A percentile compares a stretch with the other conserved stretches of the same genome.
These are phyloP conservation scores for Russula compacta DNA, from an alignment of 768 basidiomycete genomes.

Conservation along the genomic window DNA sequence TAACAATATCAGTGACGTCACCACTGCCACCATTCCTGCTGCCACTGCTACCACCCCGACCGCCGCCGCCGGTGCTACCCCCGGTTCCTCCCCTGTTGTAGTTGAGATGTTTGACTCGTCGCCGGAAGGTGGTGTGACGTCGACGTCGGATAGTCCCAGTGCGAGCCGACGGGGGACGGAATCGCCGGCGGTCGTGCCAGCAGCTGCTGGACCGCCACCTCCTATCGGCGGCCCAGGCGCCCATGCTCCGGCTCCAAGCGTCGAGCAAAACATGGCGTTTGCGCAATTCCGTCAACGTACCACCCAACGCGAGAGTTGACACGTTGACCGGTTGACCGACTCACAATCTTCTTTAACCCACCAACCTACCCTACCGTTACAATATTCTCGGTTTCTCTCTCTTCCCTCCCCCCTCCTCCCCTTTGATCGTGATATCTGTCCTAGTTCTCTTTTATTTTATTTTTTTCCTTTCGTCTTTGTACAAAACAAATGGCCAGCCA, in stretches of 20 bases:
- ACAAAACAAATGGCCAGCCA: not conserved
- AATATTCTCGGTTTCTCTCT: not conserved
- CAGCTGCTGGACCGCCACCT: slow-evolving; percentile 28
- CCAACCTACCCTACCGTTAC: no score
- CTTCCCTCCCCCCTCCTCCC: no score
- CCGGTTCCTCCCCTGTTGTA: not conserved
- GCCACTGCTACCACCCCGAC: not conserved
- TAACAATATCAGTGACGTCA: slow-evolving; percentile 22
- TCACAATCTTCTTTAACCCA: not conserved
- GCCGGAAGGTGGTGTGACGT: slow-evolving; percentile 33
- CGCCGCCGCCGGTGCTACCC: slow-evolving; percentile 11
- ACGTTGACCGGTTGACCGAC: no score
- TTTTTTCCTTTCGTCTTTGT: not conserved
- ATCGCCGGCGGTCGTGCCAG: slow-evolving; percentile 32
- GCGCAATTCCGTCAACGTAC: slow-evolving; percentile 39
- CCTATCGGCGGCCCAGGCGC: slow-evolving; percentile 28
- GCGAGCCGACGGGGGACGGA: slow-evolving; percentile 21
- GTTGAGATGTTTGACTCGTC: slow-evolving; percentile 28
- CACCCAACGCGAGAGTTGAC: not conserved
- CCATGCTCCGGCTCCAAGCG: slow-evolving; percentile 47
- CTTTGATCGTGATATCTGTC: not conserved
- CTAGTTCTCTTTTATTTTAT: not conserved
- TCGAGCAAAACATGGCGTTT: slow-evolving; percentile 82
- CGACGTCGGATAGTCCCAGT: slow-evolving; percentile 5
- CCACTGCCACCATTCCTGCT: slow-evolving; percentile 27